phyloP scores from a whole-genome alignment of 305 asterid species.

The Fraxinus angustifolia region DNA sequence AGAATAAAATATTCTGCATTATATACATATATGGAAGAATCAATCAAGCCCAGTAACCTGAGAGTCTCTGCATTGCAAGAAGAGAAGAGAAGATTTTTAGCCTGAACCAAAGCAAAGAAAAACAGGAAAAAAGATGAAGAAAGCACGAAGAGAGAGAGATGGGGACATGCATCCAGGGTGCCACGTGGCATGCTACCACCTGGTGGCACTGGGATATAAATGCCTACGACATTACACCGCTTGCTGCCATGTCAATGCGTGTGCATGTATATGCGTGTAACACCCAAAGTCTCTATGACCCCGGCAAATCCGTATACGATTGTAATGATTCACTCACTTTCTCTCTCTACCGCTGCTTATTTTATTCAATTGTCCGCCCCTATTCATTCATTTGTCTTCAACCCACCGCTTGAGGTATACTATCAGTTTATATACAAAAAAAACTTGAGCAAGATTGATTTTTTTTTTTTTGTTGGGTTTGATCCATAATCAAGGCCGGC shows the following conservation, averaged over 20 bases:
- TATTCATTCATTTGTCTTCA: constrained; percentile 37
- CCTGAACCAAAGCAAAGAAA: constrained; percentile 13
- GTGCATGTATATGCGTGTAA: constrained; percentile 37
- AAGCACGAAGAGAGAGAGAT: constrained; percentile 35
- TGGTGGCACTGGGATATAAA: constrained; percentile 54
- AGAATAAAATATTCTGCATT: background rate
- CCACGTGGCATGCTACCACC: constrained; percentile 59
- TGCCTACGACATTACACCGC: constrained; percentile 52
- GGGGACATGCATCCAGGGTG: constrained; percentile 45
- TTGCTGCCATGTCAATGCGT: constrained; percentile 45
- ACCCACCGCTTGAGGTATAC: constrained; percentile 30
- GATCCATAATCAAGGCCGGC: constrained; percentile 48
- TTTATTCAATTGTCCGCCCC: constrained; percentile 43
- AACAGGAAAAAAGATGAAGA: constrained; percentile 12
- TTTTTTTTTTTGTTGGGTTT: constrained; percentile 18
- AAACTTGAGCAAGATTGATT: constrained; percentile 27
- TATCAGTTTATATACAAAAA: constrained; percentile 20
- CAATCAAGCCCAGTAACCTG: background rate
- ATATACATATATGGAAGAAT: background rate
- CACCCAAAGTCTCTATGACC: constrained; percentile 50
- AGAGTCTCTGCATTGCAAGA: background rate
- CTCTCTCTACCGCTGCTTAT: constrained; percentile 41
- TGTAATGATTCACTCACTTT: constrained; percentile 21
- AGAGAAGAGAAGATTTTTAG: constrained; percentile 19
- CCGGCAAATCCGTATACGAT: constrained; percentile 67